Conservation (phyloP, 108 stramenopile genomes). For the Mediolabrus comicus region DNA sequence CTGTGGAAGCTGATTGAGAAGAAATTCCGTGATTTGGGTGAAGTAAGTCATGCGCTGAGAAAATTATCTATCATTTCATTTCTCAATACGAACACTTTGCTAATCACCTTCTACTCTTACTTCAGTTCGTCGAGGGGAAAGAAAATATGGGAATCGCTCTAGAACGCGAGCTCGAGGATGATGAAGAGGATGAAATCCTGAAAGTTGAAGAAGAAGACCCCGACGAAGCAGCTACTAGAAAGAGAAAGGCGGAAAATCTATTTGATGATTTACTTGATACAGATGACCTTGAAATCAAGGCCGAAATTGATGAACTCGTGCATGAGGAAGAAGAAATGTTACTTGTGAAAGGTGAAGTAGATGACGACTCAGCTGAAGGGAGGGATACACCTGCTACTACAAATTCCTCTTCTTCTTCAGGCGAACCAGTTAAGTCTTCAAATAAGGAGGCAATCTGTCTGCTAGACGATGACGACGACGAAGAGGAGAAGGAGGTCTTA, state of each 20-base stretch:
- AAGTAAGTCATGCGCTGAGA: too few relatives aligned
- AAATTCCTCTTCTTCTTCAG: neutral
- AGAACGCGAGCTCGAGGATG: conserved; percentile 34
- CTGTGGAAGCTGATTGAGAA: conserved; percentile 87
- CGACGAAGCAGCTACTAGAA: conserved; percentile 22
- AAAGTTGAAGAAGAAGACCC: conserved; percentile 22
- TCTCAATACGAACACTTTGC: neutral
- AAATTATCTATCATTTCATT: neutral
- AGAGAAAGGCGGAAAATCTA: conserved; percentile 36
- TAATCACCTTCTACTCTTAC: neutral
- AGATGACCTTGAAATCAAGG: conserved; percentile 45
- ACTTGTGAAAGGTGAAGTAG: conserved; percentile 40
- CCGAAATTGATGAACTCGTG: conserved; percentile 71
- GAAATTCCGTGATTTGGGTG: conserved; percentile 82
- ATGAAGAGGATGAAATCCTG: conserved; percentile 49
- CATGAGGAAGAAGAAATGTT: conserved; percentile 74
- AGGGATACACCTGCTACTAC: conserved; percentile 3
- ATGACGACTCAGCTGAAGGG: conserved; percentile 38
- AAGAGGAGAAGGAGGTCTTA: conserved; percentile 3
- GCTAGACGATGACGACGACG: conserved; percentile 26
- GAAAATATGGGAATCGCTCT: conserved; percentile 85
- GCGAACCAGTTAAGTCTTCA: neutral
- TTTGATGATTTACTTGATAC: conserved; percentile 41
- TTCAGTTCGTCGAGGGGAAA: conserved; percentile 85
- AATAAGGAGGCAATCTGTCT: conserved; percentile 16